A percentile compares a stretch with the other conserved stretches of the same genome.
Conservation (phyloP, 306 rosid species). For the Trichosanthes truncata region DNA sequence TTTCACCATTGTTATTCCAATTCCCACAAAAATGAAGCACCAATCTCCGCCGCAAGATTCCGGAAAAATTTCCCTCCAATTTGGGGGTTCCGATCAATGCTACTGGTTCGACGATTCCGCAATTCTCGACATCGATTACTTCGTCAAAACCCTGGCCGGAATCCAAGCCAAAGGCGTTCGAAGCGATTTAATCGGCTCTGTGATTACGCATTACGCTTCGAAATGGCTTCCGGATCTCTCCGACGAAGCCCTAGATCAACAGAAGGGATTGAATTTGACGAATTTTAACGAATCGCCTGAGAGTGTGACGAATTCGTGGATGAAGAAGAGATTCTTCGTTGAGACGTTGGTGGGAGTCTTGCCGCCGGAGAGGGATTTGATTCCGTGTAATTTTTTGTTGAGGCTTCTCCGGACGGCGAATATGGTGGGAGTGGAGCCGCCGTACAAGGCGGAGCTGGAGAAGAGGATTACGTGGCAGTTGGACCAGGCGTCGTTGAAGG, state of each 20-base stretch:
- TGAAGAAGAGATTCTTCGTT: slow-evolving; percentile 73
- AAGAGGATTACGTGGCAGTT: slow-evolving; percentile 65
- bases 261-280: not conserved
- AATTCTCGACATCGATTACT: slow-evolving; percentile 91
- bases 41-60: slow-evolving; percentile 18
- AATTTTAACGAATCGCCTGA: slow-evolving; percentile 39
- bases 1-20: not conserved
- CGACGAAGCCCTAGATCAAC: slow-evolving; percentile 14
- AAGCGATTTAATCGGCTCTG: slow-evolving; percentile 61
- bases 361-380: slow-evolving; percentile 71
- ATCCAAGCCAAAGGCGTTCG: slow-evolving; percentile 80
- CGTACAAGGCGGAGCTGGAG: slow-evolving; percentile 57
- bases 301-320: slow-evolving; percentile 62
- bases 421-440: slow-evolving; percentile 63
- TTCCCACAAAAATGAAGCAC: not conserved
- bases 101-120: slow-evolving; percentile 86
- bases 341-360: slow-evolving; percentile 80
- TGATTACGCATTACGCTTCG: slow-evolving; percentile 82
- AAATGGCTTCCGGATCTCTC: slow-evolving; percentile 94
- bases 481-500: slow-evolving; percentile 70
- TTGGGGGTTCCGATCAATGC: slow-evolving; percentile 27
- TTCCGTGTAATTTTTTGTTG: slow-evolving; percentile 85
- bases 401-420: slow-evolving; percentile 71
- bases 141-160: slow-evolving; percentile 71
- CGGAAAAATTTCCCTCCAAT: slow-evolving; percentile 40